Percentiles rank a stretch among this genome's conserved stretches.
Evolutionary conservation across 2,329 filamentous ascomycete genomes (phyloP).

Genomic region (Aspergillus versicolor): DNA sequence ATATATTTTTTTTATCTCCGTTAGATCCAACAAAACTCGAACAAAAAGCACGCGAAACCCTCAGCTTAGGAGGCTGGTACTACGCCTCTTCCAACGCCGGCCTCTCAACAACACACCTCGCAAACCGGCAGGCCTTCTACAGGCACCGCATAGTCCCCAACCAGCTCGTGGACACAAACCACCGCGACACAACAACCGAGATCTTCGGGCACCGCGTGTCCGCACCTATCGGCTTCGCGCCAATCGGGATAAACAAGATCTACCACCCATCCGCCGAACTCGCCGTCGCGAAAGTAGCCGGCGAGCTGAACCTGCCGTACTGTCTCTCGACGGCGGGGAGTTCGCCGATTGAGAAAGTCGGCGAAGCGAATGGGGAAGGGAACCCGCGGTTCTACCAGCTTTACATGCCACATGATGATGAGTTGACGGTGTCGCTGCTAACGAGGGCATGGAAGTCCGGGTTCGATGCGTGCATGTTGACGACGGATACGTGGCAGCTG

Average conservation of each 20-base stretch:
- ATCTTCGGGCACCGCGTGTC: slow-evolving; percentile 62
- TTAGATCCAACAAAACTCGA: slow-evolving; percentile 58
- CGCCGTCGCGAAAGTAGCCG: slow-evolving; percentile 59
- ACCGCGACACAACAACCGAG: slow-evolving; percentile 53
- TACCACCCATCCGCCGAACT: slow-evolving; percentile 60
- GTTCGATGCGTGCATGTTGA: slow-evolving; percentile 56
- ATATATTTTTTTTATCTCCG: background rate
- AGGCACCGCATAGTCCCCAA: slow-evolving; percentile 62
- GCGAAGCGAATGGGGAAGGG: slow-evolving; percentile 52
- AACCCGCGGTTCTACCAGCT: slow-evolving; percentile 60
- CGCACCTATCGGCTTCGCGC: slow-evolving; percentile 64
- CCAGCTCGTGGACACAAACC: slow-evolving; percentile 61
- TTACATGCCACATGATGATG: slow-evolving; percentile 64
- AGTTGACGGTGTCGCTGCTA: slow-evolving; percentile 57
- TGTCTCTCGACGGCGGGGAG: slow-evolving; percentile 52
- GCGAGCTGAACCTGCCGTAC: slow-evolving; percentile 52
- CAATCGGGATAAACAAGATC: slow-evolving; percentile 66
- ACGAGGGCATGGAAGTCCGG: slow-evolving; percentile 49
- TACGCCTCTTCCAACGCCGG: slow-evolving; percentile 42
- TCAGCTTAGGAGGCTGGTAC: slow-evolving; percentile 58
- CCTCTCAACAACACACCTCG: slow-evolving; percentile 46
- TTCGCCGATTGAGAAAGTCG: slow-evolving; percentile 59
- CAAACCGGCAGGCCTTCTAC: slow-evolving; percentile 65
- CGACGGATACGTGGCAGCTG: slow-evolving; percentile 64
- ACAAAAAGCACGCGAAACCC: slow-evolving; percentile 54